Evolutionary conservation across 2,329 filamentous ascomycete genomes (phyloP).

Genomic region (Diaporthe sp.): DNA sequence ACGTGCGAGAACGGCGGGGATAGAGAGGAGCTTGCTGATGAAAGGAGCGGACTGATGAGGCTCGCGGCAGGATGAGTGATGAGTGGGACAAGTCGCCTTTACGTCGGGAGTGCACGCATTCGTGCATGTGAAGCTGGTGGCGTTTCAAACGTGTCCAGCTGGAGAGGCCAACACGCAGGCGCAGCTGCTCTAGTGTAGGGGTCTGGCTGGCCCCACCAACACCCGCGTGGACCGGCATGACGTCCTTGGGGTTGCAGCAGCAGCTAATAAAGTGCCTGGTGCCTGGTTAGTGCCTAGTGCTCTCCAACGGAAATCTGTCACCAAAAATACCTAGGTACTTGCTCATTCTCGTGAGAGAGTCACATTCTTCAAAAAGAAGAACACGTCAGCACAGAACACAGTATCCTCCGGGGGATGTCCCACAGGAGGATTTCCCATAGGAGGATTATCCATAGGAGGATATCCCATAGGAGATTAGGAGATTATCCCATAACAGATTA

Average conservation of each 20-base stretch:
- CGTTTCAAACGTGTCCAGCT: conserved; percentile 28
- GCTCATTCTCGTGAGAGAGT: no score
- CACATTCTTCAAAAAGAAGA: no score
- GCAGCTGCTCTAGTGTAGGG: not conserved
- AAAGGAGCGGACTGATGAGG: not conserved
- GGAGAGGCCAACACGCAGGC: not conserved
- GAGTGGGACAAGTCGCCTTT: not conserved
- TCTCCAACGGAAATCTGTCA: no score
- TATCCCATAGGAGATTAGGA: no score
- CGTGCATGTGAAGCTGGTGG: conserved; percentile 17
- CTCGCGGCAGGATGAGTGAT: not conserved
- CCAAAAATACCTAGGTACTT: no score
- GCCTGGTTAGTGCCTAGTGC: no score
- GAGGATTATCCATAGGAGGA: no score
- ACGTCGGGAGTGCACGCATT: not conserved
- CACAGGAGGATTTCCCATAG: no score
- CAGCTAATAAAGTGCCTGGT: no score
- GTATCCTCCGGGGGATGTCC: no score
- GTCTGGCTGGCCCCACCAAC: conserved; percentile 3
- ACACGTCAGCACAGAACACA: no score
- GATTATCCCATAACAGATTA: no score
- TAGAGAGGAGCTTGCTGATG: not conserved
- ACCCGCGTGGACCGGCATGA: not conserved
- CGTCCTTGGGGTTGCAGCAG: not conserved
- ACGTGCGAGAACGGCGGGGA: not conserved